These are phyloP conservation scores for Monosporascus sp. DNA, from an alignment of 2,329 filamentous ascomycete genomes.

Conservation along the genomic window DNA sequence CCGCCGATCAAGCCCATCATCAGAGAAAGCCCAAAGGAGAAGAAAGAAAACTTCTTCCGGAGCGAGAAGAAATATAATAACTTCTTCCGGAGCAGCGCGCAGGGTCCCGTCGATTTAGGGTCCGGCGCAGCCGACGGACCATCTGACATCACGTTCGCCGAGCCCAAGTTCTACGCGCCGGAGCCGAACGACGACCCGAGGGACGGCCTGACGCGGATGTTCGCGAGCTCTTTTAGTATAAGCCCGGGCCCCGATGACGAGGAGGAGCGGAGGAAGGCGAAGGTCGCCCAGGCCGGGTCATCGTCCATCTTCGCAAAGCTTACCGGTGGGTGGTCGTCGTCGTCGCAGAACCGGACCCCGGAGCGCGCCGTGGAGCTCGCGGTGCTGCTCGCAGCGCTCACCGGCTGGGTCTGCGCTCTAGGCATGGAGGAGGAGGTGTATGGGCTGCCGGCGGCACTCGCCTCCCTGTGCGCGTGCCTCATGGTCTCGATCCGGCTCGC, in stretches of 20 bases:
- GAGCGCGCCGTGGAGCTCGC: conserved; percentile 21
- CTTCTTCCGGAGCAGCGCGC: conserved; percentile 37
- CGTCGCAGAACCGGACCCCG: conserved; percentile 12
- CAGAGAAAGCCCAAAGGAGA: conserved; percentile 38
- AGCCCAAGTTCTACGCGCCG: conserved; percentile 26
- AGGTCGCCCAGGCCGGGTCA: conserved; percentile 2
- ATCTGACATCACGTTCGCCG: conserved; percentile 17
- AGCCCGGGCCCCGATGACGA: conserved; percentile 24
- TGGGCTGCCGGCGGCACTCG: conserved; percentile 19
- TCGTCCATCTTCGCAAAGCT: conserved; percentile 1
- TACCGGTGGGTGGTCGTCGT: not conserved
- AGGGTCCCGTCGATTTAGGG: conserved; percentile 18
- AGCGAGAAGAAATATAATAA: conserved; percentile 37
- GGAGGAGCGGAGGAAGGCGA: not conserved
- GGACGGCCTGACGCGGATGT: conserved; percentile 27
- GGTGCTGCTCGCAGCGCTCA: conserved; percentile 20
- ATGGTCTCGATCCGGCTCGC: conserved; percentile 26
- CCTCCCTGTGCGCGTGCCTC: conserved; percentile 21
- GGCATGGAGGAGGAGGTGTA: conserved; percentile 19
- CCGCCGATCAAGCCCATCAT: conserved; percentile 53
- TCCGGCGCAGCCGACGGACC: conserved; percentile 4
- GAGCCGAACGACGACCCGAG: conserved; percentile 24
- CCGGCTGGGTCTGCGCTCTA: conserved; percentile 22
- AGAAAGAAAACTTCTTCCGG: conserved; percentile 47
- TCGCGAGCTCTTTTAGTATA: conserved; percentile 27